Percentiles rank a stretch among this genome's conserved stretches.
phyloP scores from a whole-genome alignment of 768 basidiomycete species.

The Fibroporia radiculosa region DNA sequence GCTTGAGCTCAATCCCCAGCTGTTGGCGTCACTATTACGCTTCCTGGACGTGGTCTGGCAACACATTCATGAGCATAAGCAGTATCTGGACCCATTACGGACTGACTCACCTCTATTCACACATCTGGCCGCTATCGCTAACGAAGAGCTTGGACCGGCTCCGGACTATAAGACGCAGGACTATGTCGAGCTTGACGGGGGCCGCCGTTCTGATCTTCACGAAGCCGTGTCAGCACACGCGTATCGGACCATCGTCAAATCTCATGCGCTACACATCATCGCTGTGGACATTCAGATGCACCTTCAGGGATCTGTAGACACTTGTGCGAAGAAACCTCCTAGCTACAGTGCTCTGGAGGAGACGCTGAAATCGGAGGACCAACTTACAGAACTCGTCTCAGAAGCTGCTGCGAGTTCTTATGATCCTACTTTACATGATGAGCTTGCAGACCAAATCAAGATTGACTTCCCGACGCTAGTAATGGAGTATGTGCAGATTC shows the following conservation, averaged over 20 bases:
- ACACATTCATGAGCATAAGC: conserved; percentile 67
- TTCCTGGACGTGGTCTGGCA: conserved; percentile 79
- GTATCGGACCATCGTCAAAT: conserved; percentile 64
- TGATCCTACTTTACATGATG: conserved; percentile 64
- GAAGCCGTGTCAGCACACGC: conserved; percentile 55
- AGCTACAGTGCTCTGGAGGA: conserved; percentile 54
- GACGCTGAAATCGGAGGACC: conserved; percentile 53
- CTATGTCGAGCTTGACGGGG: conserved; percentile 41
- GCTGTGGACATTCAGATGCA: conserved; percentile 68
- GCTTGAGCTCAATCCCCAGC: conserved; percentile 71
- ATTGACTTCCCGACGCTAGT: conserved; percentile 50
- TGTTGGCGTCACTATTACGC: conserved; percentile 64
- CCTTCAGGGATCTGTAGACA: conserved; percentile 26
- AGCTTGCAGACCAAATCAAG: conserved; percentile 41
- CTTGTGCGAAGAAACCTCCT: conserved; percentile 35
- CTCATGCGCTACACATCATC: conserved; percentile 67
- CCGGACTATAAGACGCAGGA: conserved; percentile 57
- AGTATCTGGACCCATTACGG: conserved; percentile 47
- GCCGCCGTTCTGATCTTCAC: conserved; percentile 46
- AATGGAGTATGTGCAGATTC: conserved; percentile 55
- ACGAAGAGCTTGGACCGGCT: conserved; percentile 63
- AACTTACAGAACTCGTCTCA: conserved; percentile 54
- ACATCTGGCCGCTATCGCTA: conserved; percentile 53
- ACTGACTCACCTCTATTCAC: conserved; percentile 62
- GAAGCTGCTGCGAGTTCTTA: conserved; percentile 69